A percentile compares a stretch with the other conserved stretches of the same genome.
Conservation (phyloP, 495 filamentous ascomycete genomes). For the Lichina pygmaea region DNA sequence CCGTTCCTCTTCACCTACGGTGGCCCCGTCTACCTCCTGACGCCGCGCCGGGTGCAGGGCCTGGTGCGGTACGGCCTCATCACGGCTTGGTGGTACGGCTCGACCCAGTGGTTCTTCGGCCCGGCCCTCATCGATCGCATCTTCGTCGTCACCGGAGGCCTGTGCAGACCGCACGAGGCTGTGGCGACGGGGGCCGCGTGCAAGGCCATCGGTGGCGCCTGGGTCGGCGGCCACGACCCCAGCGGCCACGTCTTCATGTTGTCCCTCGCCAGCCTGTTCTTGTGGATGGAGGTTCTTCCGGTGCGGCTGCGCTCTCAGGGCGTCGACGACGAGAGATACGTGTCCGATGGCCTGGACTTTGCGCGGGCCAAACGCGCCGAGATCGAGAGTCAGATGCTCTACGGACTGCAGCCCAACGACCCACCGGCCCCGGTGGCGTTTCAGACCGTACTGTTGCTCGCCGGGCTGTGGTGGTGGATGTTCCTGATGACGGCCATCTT, state of each 20-base stretch:
- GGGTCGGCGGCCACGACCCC: constrained; percentile 80
- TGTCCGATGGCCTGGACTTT: constrained; percentile 18
- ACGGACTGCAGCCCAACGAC: not conserved
- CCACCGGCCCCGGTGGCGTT: not conserved
- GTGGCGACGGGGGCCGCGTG: constrained; percentile 45
- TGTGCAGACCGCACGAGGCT: constrained; percentile 20
- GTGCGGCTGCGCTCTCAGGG: constrained; percentile 20
- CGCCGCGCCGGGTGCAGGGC: constrained; percentile 20
- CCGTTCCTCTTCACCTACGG: constrained; percentile 34
- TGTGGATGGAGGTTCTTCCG: constrained; percentile 56
- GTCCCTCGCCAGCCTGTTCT: constrained; percentile 49
- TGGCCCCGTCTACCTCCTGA: constrained; percentile 7
- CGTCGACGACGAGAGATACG: constrained; percentile 23
- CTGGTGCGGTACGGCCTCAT: constrained; percentile 37
- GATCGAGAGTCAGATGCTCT: not conserved
- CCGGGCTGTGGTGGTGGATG: constrained; percentile 67
- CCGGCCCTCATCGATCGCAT: constrained; percentile 66
- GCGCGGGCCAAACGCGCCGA: constrained; percentile 1
- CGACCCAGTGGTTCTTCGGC: constrained; percentile 94
- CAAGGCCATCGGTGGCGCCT: constrained; percentile 50
- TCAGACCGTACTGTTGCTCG: constrained; percentile 22
- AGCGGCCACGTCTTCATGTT: constrained; percentile 88
- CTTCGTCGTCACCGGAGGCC: constrained; percentile 59
- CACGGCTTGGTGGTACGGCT: constrained; percentile 45
- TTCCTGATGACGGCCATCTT: constrained; percentile 90